Conservation (phyloP, 768 basidiomycete genomes). For the Naganishia randhawae region DNA sequence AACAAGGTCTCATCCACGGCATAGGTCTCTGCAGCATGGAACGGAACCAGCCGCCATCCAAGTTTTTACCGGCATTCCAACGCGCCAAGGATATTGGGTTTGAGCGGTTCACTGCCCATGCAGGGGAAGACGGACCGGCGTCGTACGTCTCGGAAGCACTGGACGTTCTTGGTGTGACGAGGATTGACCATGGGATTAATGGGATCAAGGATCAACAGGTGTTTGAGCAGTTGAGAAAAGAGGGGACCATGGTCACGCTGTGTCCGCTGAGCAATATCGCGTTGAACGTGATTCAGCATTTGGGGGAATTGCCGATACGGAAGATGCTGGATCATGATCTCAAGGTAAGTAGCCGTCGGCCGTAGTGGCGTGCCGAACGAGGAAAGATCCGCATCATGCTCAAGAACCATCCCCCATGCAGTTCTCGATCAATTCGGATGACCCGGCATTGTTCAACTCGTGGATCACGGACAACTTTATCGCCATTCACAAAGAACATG, state of each 20-base stretch:
- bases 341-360: constrained; percentile 1
- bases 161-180: constrained; percentile 29
- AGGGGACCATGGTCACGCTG: constrained; percentile 32
- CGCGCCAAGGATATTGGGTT: constrained; percentile 30
- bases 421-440: constrained; percentile 39
- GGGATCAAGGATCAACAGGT: constrained; percentile 33
- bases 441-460: constrained; percentile 36
- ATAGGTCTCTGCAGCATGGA: constrained; percentile 34
- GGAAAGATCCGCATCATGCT: background rate
- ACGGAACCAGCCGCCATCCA: constrained; percentile 29
- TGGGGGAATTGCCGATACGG: constrained; percentile 34
- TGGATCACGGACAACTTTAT: constrained; percentile 36
- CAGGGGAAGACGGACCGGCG: constrained; percentile 39
- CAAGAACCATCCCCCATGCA: background rate
- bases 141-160: constrained; percentile 28
- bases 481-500: constrained; percentile 33
- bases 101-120: constrained; percentile 34
- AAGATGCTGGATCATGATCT: constrained; percentile 33
- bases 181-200: constrained; percentile 37
- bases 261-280: constrained; percentile 38
- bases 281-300: constrained; percentile 27
- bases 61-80: constrained; percentile 31
- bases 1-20: constrained; percentile 30
- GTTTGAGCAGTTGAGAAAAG: constrained; percentile 28
- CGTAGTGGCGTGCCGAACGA: no score